These are phyloP conservation scores for Aspergillus hancockii DNA, from an alignment of 495 filamentous ascomycete species.

Conservation along the genomic window DNA sequence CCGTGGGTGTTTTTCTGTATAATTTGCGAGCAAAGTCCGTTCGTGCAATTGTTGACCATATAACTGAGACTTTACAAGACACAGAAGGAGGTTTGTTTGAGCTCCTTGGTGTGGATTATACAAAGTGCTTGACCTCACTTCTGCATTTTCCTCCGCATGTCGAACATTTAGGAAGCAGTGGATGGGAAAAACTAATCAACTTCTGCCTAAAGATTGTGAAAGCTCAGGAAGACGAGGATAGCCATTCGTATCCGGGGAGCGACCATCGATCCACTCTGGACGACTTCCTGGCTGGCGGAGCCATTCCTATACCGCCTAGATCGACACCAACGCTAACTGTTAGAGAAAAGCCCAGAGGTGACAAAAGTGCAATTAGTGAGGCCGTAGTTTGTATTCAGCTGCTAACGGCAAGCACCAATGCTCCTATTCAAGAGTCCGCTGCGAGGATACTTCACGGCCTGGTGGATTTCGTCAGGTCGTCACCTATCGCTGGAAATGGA, in stretches of 20 bases:
- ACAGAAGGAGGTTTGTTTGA: slow-evolving; percentile 61
- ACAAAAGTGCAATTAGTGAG: slow-evolving; percentile 50
- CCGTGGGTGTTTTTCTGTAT: slow-evolving; percentile 65
- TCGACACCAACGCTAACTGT: slow-evolving; percentile 28
- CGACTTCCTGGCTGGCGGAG: slow-evolving; percentile 26
- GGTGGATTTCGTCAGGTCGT: slow-evolving; percentile 62
- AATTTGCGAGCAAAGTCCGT: slow-evolving; percentile 76
- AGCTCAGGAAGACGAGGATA: slow-evolving; percentile 26
- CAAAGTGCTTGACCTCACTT: slow-evolving; percentile 68
- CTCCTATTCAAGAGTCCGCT: slow-evolving; percentile 63
- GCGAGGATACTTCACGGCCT: slow-evolving; percentile 58
- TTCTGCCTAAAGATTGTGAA: slow-evolving; percentile 57
- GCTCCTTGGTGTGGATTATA: slow-evolving; percentile 75
- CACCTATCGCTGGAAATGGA: slow-evolving; percentile 57
- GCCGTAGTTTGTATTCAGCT: slow-evolving; percentile 65
- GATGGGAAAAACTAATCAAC: slow-evolving; percentile 67
- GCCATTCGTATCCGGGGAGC: slow-evolving; percentile 31
- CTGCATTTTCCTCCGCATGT: slow-evolving; percentile 73
- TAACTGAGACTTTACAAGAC: slow-evolving; percentile 69
- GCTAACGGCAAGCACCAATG: slow-evolving; percentile 68
- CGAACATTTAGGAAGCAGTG: slow-evolving; percentile 67
- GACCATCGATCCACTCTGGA: slow-evolving; percentile 29
- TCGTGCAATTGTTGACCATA: slow-evolving; percentile 75
- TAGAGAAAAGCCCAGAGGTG: slow-evolving; percentile 28
- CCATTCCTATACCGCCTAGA: slow-evolving; percentile 36